Evolutionary conservation across 2,329 filamentous ascomycete species (phyloP).

Genomic region (Fusarium nematophilum): DNA sequence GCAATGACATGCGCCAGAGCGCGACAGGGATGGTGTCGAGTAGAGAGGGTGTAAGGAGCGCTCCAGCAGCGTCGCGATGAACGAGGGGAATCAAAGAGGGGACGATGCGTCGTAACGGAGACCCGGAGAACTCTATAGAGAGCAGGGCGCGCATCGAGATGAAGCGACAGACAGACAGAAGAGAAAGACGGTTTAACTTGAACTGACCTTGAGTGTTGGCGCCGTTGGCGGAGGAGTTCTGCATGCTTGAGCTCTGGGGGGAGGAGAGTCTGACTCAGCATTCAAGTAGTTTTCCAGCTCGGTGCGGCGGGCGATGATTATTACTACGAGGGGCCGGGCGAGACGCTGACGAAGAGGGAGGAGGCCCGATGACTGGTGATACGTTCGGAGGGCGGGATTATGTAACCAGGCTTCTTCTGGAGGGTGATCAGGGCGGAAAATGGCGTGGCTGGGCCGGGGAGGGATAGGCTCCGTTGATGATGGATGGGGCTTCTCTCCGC

Average conservation of each 20-base stretch:
- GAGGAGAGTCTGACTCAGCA: slow-evolving; percentile 51
- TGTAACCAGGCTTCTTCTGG: slow-evolving; percentile 41
- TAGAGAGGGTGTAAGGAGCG: slow-evolving; percentile 29
- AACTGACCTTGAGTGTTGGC: slow-evolving; percentile 49
- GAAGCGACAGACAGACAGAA: slow-evolving; percentile 25
- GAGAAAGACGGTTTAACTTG: slow-evolving; percentile 35
- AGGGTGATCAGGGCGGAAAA: slow-evolving; percentile 42
- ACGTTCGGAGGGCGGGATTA: slow-evolving; percentile 42
- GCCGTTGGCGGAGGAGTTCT: slow-evolving; percentile 48
- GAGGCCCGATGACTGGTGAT: slow-evolving; percentile 40
- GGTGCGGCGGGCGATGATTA: slow-evolving; percentile 42
- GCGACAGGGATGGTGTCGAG: slow-evolving; percentile 41
- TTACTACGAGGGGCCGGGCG: slow-evolving; percentile 45
- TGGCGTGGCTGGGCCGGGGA: slow-evolving; percentile 45
- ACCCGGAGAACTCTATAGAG: slow-evolving; percentile 13
- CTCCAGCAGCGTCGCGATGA: slow-evolving; percentile 36
- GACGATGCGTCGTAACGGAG: slow-evolving; percentile 18
- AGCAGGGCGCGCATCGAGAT: slow-evolving; percentile 18
- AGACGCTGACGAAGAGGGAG: slow-evolving; percentile 45
- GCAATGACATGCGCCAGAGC: slow-evolving; percentile 32
- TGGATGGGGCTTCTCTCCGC: slow-evolving; percentile 24
- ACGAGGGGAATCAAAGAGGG: slow-evolving; percentile 13
- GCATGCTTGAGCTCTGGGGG: slow-evolving; percentile 46
- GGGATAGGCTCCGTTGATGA: slow-evolving; percentile 16
- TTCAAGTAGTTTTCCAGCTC: slow-evolving; percentile 41